Percentiles rank a stretch among this genome's conserved stretches.
Conservation (phyloP, 345 rosid species). For the Melaleuca alternifolia region DNA sequence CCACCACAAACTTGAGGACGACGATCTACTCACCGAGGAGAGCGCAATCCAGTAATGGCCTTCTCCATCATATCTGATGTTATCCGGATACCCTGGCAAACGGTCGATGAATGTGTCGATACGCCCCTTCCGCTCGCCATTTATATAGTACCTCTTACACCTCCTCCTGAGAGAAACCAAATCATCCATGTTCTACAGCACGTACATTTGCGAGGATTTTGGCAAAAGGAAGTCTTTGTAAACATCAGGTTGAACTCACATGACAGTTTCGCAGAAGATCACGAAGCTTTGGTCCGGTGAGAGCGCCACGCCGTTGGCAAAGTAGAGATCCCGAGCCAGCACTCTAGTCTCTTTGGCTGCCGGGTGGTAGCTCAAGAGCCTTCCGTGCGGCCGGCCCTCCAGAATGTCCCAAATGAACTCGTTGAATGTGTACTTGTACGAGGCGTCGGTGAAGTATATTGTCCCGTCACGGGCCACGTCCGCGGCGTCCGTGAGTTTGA, state of each 20-base stretch:
- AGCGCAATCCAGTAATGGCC: constrained; percentile 80
- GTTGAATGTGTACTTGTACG: constrained; percentile 21
- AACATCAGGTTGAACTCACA: constrained; percentile 17
- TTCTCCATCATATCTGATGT: constrained; percentile 56
- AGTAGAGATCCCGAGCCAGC: constrained; percentile 43
- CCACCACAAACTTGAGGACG: not conserved
- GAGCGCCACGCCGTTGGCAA: constrained; percentile 61
- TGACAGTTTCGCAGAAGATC: constrained; percentile 54
- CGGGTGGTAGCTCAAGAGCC: constrained; percentile 57
- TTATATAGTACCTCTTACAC: constrained; percentile 51
- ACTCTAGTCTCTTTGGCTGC: constrained; percentile 29
- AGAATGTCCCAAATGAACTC: constrained; percentile 18
- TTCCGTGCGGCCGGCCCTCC: constrained; percentile 66
- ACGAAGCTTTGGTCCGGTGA: constrained; percentile 48
- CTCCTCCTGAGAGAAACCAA: constrained; percentile 42
- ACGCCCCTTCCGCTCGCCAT: constrained; percentile 35
- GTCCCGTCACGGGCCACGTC: constrained; percentile 55
- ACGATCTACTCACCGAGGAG: constrained; percentile 52
- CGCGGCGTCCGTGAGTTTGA: constrained; percentile 53
- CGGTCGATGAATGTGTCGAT: constrained; percentile 36
- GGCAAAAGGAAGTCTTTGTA: constrained; percentile 46
- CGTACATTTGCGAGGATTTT: constrained; percentile 17
- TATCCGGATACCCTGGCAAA: constrained; percentile 69
- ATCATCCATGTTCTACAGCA: constrained; percentile 7
- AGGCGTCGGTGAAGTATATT: constrained; percentile 76